Conservation (phyloP, 2,329 filamentous ascomycete species). For the Fusarium devonianum region DNA sequence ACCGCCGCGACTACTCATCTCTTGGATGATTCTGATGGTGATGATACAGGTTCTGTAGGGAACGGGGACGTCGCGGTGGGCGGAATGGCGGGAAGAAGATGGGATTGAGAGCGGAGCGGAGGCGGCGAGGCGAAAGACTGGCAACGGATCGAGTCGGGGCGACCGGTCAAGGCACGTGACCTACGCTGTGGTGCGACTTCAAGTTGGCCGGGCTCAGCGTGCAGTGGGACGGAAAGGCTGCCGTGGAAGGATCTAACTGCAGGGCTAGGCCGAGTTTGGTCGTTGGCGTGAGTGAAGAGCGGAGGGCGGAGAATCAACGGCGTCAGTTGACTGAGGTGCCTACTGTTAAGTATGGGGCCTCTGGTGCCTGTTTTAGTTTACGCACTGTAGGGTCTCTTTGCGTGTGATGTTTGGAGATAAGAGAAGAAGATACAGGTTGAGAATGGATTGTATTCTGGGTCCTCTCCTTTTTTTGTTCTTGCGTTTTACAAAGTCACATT, state of each 20-base stretch:
- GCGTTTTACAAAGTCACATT: not conserved
- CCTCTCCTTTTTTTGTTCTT: not conserved
- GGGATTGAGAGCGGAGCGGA: constrained; percentile 43
- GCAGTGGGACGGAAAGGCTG: not conserved
- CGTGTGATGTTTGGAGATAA: not conserved
- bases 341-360: constrained; percentile 9
- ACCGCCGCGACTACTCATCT: constrained; percentile 95
- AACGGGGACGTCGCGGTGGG: constrained; percentile 38
- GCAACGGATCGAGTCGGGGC: constrained; percentile 39
- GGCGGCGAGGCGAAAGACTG: constrained; percentile 41
- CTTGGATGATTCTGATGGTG: constrained; percentile 60
- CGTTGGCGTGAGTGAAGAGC: constrained; percentile 34
- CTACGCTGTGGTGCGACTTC: constrained; percentile 26
- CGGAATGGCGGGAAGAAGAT: constrained; percentile 40
- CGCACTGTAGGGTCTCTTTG: constrained; percentile 10
- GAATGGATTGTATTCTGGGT: not conserved
- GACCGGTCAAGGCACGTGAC: constrained; percentile 40
- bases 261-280: constrained; percentile 14
- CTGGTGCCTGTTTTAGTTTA: constrained; percentile 14
- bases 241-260: constrained; percentile 15
- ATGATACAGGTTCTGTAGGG: constrained; percentile 44
- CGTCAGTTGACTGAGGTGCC: constrained; percentile 29
- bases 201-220: constrained; percentile 16
- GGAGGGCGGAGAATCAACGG: constrained; percentile 23
- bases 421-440: not conserved